Evolutionary conservation across 768 basidiomycete genomes (phyloP).

Genomic region (Mycena galopus): DNA sequence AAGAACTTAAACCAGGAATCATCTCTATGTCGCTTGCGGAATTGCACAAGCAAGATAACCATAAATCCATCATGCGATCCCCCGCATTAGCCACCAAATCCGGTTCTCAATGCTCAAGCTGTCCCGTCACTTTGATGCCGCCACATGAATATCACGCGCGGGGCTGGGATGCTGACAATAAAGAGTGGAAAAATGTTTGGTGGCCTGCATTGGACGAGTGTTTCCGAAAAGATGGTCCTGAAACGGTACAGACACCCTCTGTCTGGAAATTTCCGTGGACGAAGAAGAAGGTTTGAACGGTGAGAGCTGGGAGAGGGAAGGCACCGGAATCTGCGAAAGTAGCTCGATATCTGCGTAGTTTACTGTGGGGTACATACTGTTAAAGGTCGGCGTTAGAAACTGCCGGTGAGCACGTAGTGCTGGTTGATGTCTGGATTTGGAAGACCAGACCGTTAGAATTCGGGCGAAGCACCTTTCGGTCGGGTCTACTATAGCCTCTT

Average conservation of each 20-base stretch:
- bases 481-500: no score
- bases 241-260: background rate
- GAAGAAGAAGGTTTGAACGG: background rate
- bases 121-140: background rate
- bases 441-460: no score
- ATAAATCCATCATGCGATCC: background rate
- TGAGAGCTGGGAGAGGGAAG: no score
- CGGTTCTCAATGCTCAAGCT: background rate
- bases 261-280: slow-evolving; percentile 6
- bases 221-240: slow-evolving; percentile 5
- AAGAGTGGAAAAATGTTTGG: slow-evolving; percentile 8
- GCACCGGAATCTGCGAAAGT: background rate
- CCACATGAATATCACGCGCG: slow-evolving; percentile 14
- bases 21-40: slow-evolving; percentile 6
- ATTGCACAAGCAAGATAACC: background rate
- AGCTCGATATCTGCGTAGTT: no score
- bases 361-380: no score
- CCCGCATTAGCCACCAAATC: background rate
- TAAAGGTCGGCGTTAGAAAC: no score
- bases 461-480: no score
- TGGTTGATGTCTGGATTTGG: no score
- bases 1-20: background rate
- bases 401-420: no score
- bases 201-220: slow-evolving; percentile 13
- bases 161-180: slow-evolving; percentile 2